Base-by-base conservation (phyloP, 2,329 filamentous ascomycete species). In the Colletotrichum sp. region DNA sequence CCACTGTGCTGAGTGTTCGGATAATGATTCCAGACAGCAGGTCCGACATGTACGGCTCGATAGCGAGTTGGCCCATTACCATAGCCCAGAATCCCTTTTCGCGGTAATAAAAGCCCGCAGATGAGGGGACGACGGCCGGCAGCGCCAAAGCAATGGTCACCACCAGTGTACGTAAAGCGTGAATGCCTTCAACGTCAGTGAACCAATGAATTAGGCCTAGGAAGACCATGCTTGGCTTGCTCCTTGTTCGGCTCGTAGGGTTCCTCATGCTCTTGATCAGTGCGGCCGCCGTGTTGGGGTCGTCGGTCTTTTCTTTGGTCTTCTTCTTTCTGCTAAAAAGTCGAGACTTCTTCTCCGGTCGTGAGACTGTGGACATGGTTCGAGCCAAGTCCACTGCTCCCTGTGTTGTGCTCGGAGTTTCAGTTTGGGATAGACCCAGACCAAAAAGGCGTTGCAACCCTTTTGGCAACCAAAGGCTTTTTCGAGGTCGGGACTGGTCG, bases 101-200 rank as follows among this genome's bases (percentile, higher is more conserved):
- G n/a, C 44, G 44, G n/a, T 52, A 52, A 5, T 52, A 52, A 22
- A 52, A 52, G n/a, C 44, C n/a, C 0, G 44, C 44, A 52, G 44
- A 52, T 8, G 44, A 52, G 0, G 44, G 44, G n/a, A 52, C 13
- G 44, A 52, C 44, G 4, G 44, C 44, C n/a, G 44, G 44, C n/a
- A 52, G 12, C 1, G 44, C 44, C 12, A 52, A 13, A 52, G 44
- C 44, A 1, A 52, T 52, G n/a, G 44, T 52, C 12, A 52, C 44
- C 0, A 52, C 1, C 3, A 52, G 44, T 0, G n/a, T 25, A 3
- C 44, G 44, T 0, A 52, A 13, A 22, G 44, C 44, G n/a, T 52
- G n/a, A 0, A 52, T 52, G 0, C 44, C 44, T 22, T 22, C 44
- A 4, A 52, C 44, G 44, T 52, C 44, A 25, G 44, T 52, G n/a